Conservation (phyloP, 192 early-diverging fungal genomes). For the Gamsiella multidivaricata region DNA sequence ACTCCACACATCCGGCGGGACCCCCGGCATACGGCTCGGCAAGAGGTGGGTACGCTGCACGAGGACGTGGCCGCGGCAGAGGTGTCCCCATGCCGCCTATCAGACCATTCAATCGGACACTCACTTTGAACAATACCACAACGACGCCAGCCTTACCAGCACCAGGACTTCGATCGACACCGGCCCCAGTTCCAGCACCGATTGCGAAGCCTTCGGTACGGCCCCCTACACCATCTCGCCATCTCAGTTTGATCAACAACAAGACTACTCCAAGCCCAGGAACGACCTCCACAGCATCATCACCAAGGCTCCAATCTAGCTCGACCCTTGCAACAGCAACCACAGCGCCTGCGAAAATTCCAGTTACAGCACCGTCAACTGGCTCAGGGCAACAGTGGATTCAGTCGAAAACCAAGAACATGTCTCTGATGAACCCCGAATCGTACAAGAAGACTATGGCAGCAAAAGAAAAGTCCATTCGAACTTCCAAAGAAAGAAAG, state of each 20-base stretch:
- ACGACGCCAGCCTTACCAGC: background rate
- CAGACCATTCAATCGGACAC: constrained; percentile 27
- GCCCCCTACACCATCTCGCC: constrained; percentile 17
- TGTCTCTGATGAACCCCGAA: constrained; percentile 42
- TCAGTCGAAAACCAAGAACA: constrained; percentile 45
- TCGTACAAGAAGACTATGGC: constrained; percentile 52
- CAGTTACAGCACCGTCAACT: background rate
- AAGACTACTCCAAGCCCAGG: background rate
- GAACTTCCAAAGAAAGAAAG: constrained; percentile 27
- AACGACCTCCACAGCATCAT: constrained; percentile 1
- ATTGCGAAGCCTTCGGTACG: background rate
- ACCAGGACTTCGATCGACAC: background rate
- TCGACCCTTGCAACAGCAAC: constrained; percentile 2
- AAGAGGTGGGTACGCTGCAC: constrained; percentile 27
- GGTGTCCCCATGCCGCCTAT: background rate
- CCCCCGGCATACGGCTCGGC: constrained; percentile 2
- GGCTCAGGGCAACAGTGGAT: constrained; percentile 38
- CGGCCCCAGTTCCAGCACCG: background rate
- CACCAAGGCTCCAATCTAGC: background rate
- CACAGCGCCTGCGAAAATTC: background rate
- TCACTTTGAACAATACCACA: constrained; percentile 39
- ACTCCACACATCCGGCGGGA: constrained; percentile 3
- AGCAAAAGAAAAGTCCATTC: constrained; percentile 47
- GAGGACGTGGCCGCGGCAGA: constrained; percentile 26
- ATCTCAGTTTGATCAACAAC: constrained; percentile 33